Base-by-base conservation (phyloP, 2,329 filamentous ascomycete genomes). In the Colletotrichum godetiae region DNA sequence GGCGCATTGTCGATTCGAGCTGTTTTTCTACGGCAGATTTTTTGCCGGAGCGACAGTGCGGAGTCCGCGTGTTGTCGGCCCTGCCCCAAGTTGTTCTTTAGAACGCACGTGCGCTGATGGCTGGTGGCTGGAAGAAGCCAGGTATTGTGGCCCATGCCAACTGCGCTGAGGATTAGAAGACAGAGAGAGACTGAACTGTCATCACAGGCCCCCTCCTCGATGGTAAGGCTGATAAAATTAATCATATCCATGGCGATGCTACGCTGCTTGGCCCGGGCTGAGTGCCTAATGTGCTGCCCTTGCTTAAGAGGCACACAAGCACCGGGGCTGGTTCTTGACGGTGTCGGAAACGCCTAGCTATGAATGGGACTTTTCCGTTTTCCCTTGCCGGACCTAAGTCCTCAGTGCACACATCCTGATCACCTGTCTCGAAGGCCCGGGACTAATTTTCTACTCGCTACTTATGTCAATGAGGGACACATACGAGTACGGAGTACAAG, bases 221-320 rank as follows among this genome's bases (percentile, higher is more conserved):
- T 60, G n/a, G 13, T 70, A 70, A 73, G 71, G 71, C 71, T 70
- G 70, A 70, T 69, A 59, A 65, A 61, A 65, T 46, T 59, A 49
- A 37, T 60, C 42, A 15, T 5, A 60, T 12, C 31, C 33, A 31
- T 37, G 24, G 70, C 5, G 49, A 69, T 71, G 68, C 62, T 60
- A 71, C 68, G 29, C 63, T 56, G 27, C 55, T 12, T 13, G 24
- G 49, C 37, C 13, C 29, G 22, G 24, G 29, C 33, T 27, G n/a
- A 52, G 29, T 5, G 37, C 42, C 22, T 12, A n/a, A 11, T 24
- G 24, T 33, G 10, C 24, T 27, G 27, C 24, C 37, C 15, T 42
- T 19, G 37, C 37, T 15, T 42, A 15, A 15, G 37, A 42, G 37
- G 37, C 8, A 19, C 37, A 42, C 13, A 42, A 7, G 37, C 37